Base-by-base conservation (phyloP, 2,329 filamentous ascomycete species). In the Septoria linicola region DNA sequence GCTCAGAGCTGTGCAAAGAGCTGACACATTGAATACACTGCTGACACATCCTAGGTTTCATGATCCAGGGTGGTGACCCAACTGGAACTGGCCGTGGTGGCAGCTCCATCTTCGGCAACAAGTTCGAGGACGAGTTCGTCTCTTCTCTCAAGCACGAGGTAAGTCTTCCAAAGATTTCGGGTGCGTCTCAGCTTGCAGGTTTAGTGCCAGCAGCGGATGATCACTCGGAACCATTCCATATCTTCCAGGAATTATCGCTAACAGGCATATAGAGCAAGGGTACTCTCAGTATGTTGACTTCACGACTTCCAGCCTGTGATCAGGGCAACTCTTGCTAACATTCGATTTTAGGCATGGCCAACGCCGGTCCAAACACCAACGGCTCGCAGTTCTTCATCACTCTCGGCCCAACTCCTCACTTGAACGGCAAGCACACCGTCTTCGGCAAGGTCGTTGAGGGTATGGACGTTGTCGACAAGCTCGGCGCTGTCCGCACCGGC, bases 351-450 rank as follows among this genome's bases (percentile, higher is more conserved):
- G n/a, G n/a, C n/a, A n/a, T 97, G 93, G 93, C 93, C 37, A 96
- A 96, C 68, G 86, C 88, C 19, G 92, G 91, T 0, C 88, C 88
- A 46, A 87, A 95, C 72, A 92, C 89, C 59, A 97, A 97, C 70
- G 93, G 93, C 36, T 90, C 83, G 53, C 93, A 97, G 67, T 97
- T 99, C 78, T 99, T 99, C 78, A 92, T 97, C 74, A 97, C 91
- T 1, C 55, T 64, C 10, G 51, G 46, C 43, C 90, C 79, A 85
- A 93, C 91, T 0, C 88, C 89, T 2, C 95, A 95, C 67, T 75
- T 97, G 16, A 87, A 97, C 16, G 82, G 81, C 67, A 96, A 96
- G 74, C 93, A 99, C 70, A 90, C 96, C 52, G 91, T 97, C 16
- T 97, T 97, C 64, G 93, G 92, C 45, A 85, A 87, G 69, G 91